Evolutionary conservation across 306 rosid species (phyloP).

Genomic region (Cucumis melo): DNA sequence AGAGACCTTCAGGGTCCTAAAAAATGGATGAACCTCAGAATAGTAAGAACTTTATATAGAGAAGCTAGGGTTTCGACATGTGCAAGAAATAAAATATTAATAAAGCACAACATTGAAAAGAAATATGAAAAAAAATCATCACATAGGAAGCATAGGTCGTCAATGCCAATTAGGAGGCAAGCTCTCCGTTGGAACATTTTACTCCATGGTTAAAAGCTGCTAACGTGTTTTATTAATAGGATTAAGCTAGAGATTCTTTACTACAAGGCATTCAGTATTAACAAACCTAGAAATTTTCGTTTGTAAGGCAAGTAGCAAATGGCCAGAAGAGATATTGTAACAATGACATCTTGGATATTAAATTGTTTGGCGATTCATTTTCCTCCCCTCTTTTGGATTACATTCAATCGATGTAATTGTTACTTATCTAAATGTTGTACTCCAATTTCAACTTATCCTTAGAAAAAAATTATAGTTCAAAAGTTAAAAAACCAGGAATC

Average conservation of each 20-base stretch:
- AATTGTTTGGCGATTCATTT: not conserved
- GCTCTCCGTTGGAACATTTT: not conserved
- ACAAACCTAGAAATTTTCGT: not conserved
- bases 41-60: not conserved
- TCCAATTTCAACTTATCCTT: not conserved
- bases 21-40: constrained; percentile 7
- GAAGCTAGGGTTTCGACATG: not conserved
- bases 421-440: not conserved
- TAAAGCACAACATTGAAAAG: not conserved
- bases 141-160: not conserved
- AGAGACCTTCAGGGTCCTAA: constrained; percentile 95
- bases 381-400: not conserved
- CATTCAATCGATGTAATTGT: not conserved
- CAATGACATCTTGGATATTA: not conserved
- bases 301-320: not conserved
- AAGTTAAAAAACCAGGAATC: not conserved
- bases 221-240: not conserved
- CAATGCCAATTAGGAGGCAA: not conserved
- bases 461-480: not conserved
- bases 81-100: not conserved
- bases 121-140: not conserved
- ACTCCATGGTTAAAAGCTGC: not conserved
- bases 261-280: not conserved
- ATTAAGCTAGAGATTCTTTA: not conserved
- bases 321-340: not conserved